Evolutionary conservation across 1,284 basidiomycete genomes (phyloP).

Genomic region (Ceratobasidium sp.): DNA sequence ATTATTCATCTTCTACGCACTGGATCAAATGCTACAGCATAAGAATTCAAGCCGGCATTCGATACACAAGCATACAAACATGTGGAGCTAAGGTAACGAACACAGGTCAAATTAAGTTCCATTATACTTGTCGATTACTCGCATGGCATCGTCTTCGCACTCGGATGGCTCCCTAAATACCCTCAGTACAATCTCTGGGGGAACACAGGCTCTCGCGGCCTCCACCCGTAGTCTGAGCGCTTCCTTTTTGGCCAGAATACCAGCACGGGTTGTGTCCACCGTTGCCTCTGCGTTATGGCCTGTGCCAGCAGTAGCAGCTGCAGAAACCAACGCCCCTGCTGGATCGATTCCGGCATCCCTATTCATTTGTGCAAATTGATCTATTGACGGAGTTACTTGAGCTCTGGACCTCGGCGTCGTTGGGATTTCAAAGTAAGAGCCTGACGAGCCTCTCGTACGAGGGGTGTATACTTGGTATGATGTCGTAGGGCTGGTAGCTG

Average conservation of each 20-base stretch:
- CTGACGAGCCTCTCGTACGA: constrained; percentile 12
- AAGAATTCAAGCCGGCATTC: background rate
- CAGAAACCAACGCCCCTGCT: constrained; percentile 24
- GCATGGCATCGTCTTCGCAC: constrained; percentile 58
- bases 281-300: constrained; percentile 21
- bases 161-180: constrained; percentile 70
- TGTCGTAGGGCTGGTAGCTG: background rate
- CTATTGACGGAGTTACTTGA: background rate
- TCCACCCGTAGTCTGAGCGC: constrained; percentile 68
- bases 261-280: constrained; percentile 23
- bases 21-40: too few relatives aligned
- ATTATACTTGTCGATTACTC: constrained; percentile 13
- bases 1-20: background rate
- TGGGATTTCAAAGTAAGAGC: constrained; percentile 28
- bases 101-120: too few relatives aligned
- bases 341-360: constrained; percentile 4
- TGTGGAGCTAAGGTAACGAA: too few relatives aligned
- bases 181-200: constrained; percentile 61
- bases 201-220: constrained; percentile 62
- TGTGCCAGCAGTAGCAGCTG: constrained; percentile 31
- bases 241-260: constrained; percentile 44
- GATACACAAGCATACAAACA: background rate
- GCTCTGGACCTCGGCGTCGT: constrained; percentile 1
- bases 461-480: constrained; percentile 25
- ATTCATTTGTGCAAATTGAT: background rate